Percentiles rank a stretch among this genome's conserved stretches.
These are phyloP conservation scores for Kodamaea leandrae DNA, from an alignment of 805 yeast genomes.

Conservation along the genomic window DNA sequence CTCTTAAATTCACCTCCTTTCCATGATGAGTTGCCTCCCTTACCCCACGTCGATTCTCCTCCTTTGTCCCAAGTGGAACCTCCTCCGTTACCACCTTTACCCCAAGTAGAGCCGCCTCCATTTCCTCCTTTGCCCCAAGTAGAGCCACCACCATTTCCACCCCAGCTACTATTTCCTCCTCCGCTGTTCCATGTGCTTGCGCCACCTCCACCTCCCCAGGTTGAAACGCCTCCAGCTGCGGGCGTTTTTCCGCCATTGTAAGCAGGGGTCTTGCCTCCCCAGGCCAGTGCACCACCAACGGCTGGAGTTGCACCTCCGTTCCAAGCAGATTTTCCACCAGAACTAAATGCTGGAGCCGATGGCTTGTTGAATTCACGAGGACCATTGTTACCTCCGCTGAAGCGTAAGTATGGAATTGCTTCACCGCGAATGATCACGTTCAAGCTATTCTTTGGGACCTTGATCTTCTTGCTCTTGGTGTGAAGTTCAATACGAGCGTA, in stretches of 20 bases:
- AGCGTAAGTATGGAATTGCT: slow-evolving; percentile 75
- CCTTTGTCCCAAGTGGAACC: slow-evolving; percentile 29
- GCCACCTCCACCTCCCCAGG: slow-evolving; percentile 44
- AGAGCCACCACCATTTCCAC: slow-evolving; percentile 16
- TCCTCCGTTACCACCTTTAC: slow-evolving; percentile 18
- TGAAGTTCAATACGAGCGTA: slow-evolving; percentile 92
- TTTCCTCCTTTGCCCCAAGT: slow-evolving; percentile 15
- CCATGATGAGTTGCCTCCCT: slow-evolving; percentile 17
- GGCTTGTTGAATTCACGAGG: slow-evolving; percentile 16
- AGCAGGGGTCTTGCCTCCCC: slow-evolving; percentile 21
- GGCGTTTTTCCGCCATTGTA: slow-evolving; percentile 22
- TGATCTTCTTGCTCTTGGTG: slow-evolving; percentile 83
- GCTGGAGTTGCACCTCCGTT: slow-evolving; percentile 30
- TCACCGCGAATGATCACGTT: slow-evolving; percentile 69
- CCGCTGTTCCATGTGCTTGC: slow-evolving; percentile 17
- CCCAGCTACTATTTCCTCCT: slow-evolving; percentile 19
- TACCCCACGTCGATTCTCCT: slow-evolving; percentile 20
- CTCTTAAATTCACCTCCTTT: slow-evolving; percentile 12
- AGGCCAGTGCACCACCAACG: slow-evolving; percentile 28
- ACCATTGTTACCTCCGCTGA: slow-evolving; percentile 49
- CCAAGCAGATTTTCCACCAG: slow-evolving; percentile 59
- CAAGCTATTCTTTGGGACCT: slow-evolving; percentile 76
- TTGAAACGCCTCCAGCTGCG: slow-evolving; percentile 30
- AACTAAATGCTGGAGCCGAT: slow-evolving; percentile 33
- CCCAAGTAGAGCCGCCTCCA: slow-evolving; percentile 30